phyloP scores from a whole-genome alignment of 768 basidiomycete species.

The Strobilomyces dryophilus region DNA sequence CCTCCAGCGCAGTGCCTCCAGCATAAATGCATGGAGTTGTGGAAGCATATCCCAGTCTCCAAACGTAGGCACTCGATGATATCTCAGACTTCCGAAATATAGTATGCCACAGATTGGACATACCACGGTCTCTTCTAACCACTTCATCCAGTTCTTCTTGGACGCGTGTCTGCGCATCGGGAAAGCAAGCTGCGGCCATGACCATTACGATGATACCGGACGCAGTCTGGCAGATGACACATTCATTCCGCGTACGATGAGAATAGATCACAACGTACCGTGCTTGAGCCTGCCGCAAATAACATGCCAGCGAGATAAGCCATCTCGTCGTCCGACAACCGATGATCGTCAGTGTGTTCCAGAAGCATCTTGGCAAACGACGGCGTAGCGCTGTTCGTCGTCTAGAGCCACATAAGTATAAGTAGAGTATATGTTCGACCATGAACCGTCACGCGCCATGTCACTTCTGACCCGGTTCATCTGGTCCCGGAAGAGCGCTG shows the following conservation, averaged over 20 bases:
- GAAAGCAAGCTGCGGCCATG: slow-evolving; percentile 32
- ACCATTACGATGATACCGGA: too few species aligned
- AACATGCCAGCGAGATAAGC: slow-evolving; percentile 49
- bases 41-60: too few species aligned
- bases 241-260: neutral
- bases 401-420: neutral
- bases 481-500: slow-evolving; percentile 24
- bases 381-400: neutral
- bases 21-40: too few species aligned
- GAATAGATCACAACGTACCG: slow-evolving; percentile 21
- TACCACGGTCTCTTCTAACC: too few species aligned
- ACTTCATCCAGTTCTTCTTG: too few species aligned
- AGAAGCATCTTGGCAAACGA: neutral
- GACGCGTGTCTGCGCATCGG: too few species aligned
- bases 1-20: too few species aligned
- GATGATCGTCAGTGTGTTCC: slow-evolving; percentile 37
- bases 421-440: neutral
- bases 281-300: slow-evolving; percentile 61
- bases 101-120: too few species aligned
- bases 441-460: slow-evolving; percentile 29
- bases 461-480: slow-evolving; percentile 36
- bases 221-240: too few species aligned
- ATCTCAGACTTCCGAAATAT: too few species aligned
- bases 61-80: too few species aligned
- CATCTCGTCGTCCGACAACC: slow-evolving; percentile 29